These are phyloP conservation scores for Geotrichum candidum DNA, from an alignment of 1,139 yeast genomes.

Conservation along the genomic window DNA sequence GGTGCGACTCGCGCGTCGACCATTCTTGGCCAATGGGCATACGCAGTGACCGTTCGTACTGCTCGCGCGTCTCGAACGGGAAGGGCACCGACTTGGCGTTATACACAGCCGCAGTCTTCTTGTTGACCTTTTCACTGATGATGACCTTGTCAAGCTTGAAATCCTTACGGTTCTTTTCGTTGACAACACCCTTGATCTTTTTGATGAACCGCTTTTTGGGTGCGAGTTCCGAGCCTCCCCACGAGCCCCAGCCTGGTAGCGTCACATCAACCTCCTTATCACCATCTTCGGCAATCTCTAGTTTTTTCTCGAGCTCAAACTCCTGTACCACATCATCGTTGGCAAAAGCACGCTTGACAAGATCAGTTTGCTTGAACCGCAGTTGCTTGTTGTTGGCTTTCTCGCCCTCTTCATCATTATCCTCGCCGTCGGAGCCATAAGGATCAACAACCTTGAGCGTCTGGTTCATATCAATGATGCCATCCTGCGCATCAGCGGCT, in stretches of 20 bases:
- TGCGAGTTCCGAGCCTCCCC: constrained; percentile 41
- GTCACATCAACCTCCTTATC: constrained; percentile 82
- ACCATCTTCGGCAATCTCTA: constrained; percentile 69
- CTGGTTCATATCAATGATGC: constrained; percentile 46
- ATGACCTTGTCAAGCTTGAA: constrained; percentile 72
- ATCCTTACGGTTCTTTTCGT: constrained; percentile 69
- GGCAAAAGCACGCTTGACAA: constrained; percentile 89
- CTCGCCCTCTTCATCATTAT: constrained; percentile 32
- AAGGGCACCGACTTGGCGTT: constrained; percentile 85
- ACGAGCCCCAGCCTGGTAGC: constrained; percentile 81
- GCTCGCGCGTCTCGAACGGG: constrained; percentile 89
- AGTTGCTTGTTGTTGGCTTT: constrained; percentile 24
- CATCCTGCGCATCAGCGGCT: constrained; percentile 38
- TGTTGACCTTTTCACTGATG: constrained; percentile 79
- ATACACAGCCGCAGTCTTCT: constrained; percentile 68
- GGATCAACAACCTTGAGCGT: constrained; percentile 44
- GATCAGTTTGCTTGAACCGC: constrained; percentile 71
- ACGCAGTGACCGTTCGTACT: constrained; percentile 85
- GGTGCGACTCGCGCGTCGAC: constrained; percentile 85
- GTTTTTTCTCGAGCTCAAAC: constrained; percentile 66
- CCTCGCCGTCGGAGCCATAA: constrained; percentile 30
- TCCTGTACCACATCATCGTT: constrained; percentile 89
- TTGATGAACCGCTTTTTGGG: constrained; percentile 52
- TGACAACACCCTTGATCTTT: constrained; percentile 63
- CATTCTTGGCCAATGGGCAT: constrained; percentile 98